phyloP scores from a whole-genome alignment of 495 filamentous ascomycete genomes.

The Echria macrotheca region DNA sequence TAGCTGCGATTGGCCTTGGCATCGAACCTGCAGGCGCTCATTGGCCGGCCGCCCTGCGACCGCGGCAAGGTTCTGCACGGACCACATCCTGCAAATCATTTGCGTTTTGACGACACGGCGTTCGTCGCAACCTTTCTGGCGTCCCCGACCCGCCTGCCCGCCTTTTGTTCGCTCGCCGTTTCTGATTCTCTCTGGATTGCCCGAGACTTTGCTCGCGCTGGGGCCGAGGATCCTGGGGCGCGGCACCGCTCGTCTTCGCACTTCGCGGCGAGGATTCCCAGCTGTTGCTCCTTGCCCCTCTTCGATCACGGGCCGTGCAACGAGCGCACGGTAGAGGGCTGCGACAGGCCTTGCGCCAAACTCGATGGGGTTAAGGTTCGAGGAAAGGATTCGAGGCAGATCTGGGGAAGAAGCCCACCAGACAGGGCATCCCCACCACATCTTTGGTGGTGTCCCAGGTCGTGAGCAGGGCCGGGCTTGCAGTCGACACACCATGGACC shows the following conservation, averaged over 20 bases:
- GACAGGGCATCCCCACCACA: constrained; percentile 4
- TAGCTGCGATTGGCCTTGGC: constrained; percentile 25
- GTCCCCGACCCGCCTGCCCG: neutral
- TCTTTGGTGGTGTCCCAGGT: no score
- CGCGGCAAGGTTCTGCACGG: constrained; percentile 28
- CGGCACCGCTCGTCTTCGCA: no score
- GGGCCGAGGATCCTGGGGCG: no score
- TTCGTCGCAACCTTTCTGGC: neutral
- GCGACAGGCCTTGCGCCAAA: constrained; percentile 5
- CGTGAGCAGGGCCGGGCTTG: neutral
- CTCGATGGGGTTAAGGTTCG: constrained; percentile 8
- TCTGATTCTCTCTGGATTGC: neutral
- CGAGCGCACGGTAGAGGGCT: no score
- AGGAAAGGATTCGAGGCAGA: constrained; percentile 10
- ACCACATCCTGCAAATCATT: constrained; percentile 25
- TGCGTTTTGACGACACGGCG: constrained; percentile 17
- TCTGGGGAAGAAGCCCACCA: constrained; percentile 13
- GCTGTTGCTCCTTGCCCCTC: no score
- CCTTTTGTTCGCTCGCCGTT: neutral
- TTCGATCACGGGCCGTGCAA: no score
- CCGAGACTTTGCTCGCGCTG: no score
- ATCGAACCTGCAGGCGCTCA: constrained; percentile 5
- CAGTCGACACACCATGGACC: no score
- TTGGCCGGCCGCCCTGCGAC: constrained; percentile 20
- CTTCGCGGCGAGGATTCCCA: no score